Evolutionary conservation across 2,329 filamentous ascomycete species (phyloP), one percentile per base, ranked within the genome.

Genomic region (Aspergillus amoenus): DNA sequence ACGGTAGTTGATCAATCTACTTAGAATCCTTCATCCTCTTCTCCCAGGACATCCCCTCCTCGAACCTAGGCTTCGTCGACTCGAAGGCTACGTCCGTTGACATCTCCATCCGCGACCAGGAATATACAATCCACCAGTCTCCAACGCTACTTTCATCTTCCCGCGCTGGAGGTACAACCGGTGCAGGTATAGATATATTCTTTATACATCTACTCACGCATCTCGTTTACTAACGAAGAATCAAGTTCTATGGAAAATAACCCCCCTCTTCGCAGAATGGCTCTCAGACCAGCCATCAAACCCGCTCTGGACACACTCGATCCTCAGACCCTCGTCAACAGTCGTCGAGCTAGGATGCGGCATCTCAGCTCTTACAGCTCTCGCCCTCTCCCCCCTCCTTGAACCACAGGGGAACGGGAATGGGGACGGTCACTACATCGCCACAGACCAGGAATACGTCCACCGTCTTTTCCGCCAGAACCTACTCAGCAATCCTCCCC

Each of bases 371-470:
- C 80, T 97, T 37, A 84, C 93, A 34, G 91, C 88, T 3, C 78
- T 94, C 39, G 78, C 85, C 6, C 75, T 96, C 12, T 82, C 84
- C 2, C 82, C 84, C 1, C 77, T 76, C 13, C 43, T 45, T 27
- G 43, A 45, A 7, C 43, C 43, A 3, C 22, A 45, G 2, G 42
- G 21, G 9, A 45, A 45, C 5, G 42, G 21, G 9, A 45, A 30
- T 24, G 42, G 42, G 3, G 81, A 95, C 17, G 61, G 69, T 5
- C 79, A 79, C 58, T 95, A 94, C 70, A 80, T 92, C 44, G 85
- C 94, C 45, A 96, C 93, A 0, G 94, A 99, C 72, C 93, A 97
- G 73, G 76, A 85, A 44, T 97, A 97, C 73, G 89, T 96, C 2
- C 81, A 89, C 58, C 88, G 86, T 59, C 76, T 93, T 0, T 78